phyloP scores from a whole-genome alignment of 2,329 filamentous ascomycete species.

The Ascochyta fabae region DNA sequence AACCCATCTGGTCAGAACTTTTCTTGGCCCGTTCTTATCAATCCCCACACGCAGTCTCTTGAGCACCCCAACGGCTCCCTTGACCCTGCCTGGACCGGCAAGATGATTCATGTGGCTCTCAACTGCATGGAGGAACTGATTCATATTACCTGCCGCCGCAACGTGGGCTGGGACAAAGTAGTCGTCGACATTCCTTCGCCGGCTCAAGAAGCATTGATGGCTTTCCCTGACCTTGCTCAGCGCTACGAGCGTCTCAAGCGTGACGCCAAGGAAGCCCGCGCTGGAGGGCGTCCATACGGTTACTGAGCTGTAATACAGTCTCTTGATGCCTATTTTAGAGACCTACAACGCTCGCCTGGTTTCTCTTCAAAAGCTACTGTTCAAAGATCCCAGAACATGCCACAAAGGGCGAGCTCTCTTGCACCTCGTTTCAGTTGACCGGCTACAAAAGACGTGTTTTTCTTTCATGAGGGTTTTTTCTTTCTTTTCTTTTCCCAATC shows the following conservation, averaged over 20 bases:
- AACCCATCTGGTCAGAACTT: conserved; percentile 22
- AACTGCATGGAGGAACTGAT: conserved; percentile 33
- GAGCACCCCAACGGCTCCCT: conserved; percentile 31
- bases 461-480: not conserved
- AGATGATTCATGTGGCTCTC: conserved; percentile 24
- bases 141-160: conserved; percentile 19
- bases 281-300: conserved; percentile 25
- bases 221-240: conserved; percentile 27
- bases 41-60: conserved; percentile 33
- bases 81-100: conserved; percentile 24
- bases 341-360: not conserved
- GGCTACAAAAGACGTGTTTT: not conserved
- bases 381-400: not conserved
- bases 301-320: conserved; percentile 8
- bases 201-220: conserved; percentile 21
- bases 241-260: conserved; percentile 28
- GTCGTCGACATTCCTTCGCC: conserved; percentile 32
- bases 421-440: not conserved
- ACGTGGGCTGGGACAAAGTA: conserved; percentile 26
- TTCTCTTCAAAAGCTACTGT: not conserved
- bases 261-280: conserved; percentile 28
- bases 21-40: conserved; percentile 34
- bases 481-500: not conserved
- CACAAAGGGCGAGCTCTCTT: not conserved
- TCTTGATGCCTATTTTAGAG: not conserved